Percentiles rank a stretch among this genome's conserved stretches.
phyloP scores from a whole-genome alignment of 495 filamentous ascomycete genomes.

The Lineolata rhizophorae region DNA sequence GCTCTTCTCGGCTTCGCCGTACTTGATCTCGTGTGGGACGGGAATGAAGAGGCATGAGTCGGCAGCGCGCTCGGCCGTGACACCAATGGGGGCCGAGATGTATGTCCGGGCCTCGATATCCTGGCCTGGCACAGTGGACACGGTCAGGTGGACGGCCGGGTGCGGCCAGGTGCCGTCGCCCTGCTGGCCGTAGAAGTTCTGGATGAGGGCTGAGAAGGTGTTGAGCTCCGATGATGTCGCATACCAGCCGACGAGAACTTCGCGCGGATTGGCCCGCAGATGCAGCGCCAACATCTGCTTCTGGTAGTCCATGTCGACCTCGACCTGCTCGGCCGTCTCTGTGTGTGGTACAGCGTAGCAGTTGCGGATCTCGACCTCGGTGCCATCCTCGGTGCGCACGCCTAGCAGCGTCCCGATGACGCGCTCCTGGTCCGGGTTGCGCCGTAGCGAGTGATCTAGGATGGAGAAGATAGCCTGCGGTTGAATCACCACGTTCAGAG shows the following conservation, averaged over 20 bases:
- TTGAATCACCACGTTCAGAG: conserved; percentile 81
- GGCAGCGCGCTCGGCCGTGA: conserved; percentile 79
- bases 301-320: conserved; percentile 99
- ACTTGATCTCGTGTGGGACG: conserved; percentile 79
- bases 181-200: conserved; percentile 96
- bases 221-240: conserved; percentile 89
- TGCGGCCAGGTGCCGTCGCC: conserved; percentile 93
- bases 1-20: conserved; percentile 76
- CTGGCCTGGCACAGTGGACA: conserved; percentile 66
- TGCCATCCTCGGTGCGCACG: conserved; percentile 81
- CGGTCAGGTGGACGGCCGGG: conserved; percentile 87
- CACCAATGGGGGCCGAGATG: conserved; percentile 83
- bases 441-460: conserved; percentile 85
- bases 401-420: conserved; percentile 93
- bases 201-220: conserved; percentile 92
- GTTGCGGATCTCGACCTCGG: conserved; percentile 82
- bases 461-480: conserved; percentile 94
- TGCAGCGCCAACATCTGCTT: conserved; percentile 94
- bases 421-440: conserved; percentile 71
- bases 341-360: conserved; percentile 96
- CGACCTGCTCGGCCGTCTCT: conserved; percentile 93
- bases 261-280: conserved; percentile 79
- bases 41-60: conserved; percentile 93
- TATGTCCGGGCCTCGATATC: conserved; percentile 75
- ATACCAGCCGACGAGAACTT: conserved; percentile 94